Percentiles rank a stretch among this genome's conserved stretches.
Evolutionary conservation across 768 basidiomycete genomes (phyloP).

Genomic region (Asterophora lycoperdoides): DNA sequence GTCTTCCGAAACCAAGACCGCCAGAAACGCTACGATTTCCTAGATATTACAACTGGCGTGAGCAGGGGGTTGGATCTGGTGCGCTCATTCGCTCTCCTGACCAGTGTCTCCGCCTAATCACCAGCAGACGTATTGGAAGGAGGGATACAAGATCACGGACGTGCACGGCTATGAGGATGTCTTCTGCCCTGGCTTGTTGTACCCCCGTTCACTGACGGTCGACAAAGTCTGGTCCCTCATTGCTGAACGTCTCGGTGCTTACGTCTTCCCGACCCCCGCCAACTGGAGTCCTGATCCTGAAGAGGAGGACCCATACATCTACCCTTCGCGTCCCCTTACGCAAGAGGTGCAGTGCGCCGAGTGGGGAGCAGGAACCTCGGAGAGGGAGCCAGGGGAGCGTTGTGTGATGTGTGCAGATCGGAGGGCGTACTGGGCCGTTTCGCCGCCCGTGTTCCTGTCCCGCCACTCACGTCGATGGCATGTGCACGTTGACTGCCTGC

Average conservation of each 20-base stretch:
- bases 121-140: conserved; percentile 14
- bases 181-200: conserved; percentile 13
- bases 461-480: conserved; percentile 17
- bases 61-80: conserved; percentile 12
- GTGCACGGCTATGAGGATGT: conserved; percentile 2
- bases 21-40: conserved; percentile 10
- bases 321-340: background rate
- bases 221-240: conserved; percentile 13
- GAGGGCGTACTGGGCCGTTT: conserved; percentile 13
- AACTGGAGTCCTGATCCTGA: conserved; percentile 4
- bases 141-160: conserved; percentile 8
- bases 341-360: too few species aligned
- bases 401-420: conserved; percentile 17
- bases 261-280: conserved; percentile 12
- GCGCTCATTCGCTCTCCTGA: background rate
- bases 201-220: conserved; percentile 11
- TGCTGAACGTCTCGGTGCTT: conserved; percentile 8
- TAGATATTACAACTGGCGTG: conserved; percentile 11
- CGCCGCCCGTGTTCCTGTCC: conserved; percentile 16
- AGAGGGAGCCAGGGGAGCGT: background rate
- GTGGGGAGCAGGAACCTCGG: background rate
- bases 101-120: background rate
- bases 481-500: conserved; percentile 13
- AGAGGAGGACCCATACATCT: background rate
- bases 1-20: conserved; percentile 10